Base-by-base conservation (phyloP, 2,329 filamentous ascomycete species). In the Alternaria ventricosa region DNA sequence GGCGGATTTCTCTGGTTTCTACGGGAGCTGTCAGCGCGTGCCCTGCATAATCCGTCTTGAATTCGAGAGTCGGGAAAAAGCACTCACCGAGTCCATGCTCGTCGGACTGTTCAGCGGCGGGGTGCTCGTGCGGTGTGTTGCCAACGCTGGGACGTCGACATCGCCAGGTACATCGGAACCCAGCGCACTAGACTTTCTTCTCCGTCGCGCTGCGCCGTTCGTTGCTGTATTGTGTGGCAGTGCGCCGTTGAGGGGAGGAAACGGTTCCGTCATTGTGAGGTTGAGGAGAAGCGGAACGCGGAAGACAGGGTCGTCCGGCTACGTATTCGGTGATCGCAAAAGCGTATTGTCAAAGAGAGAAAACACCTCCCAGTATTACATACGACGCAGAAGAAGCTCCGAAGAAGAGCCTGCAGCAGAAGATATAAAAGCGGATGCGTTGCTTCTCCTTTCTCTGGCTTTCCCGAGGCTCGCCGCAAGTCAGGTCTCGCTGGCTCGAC, bases 101-200 rank as follows among this genome's bases (percentile, higher is more conserved):
- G 64, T 23, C 45, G 68, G 61, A 51, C 57, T 60, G 54, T 67
- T 59, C 58, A 67, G 46, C 46, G 73, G 70, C 46, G 71, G 71
- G 18, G 67, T 78, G 9, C 53, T 50, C 27, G 60, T 64, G 23
- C 68, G 62, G 55, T 79, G 71, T 28, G 86, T 87, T 61, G 85
- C 84, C 55, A 87, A 77, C 18, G 84, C 81, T 33, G 82, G 83
- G 27, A 80, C 84, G 66, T 82, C 82, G 43, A 82, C 87, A 71
- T 87, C 85, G 61, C 85, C 85, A 27, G 82, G 80, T 25, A 86
- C 82, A 64, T 87, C 85, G 43, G 79, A 83, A 30, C 85, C 84
- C 15, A 87, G 78, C 41, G 78, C 83, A 72, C 82, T 84, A 15
- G 81, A 83, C 67, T 82, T 83, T 69, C 83, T 75, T 68, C 82